Conservation (phyloP, 2,329 filamentous ascomycete genomes). For the Penicillium sclerotigenum region DNA sequence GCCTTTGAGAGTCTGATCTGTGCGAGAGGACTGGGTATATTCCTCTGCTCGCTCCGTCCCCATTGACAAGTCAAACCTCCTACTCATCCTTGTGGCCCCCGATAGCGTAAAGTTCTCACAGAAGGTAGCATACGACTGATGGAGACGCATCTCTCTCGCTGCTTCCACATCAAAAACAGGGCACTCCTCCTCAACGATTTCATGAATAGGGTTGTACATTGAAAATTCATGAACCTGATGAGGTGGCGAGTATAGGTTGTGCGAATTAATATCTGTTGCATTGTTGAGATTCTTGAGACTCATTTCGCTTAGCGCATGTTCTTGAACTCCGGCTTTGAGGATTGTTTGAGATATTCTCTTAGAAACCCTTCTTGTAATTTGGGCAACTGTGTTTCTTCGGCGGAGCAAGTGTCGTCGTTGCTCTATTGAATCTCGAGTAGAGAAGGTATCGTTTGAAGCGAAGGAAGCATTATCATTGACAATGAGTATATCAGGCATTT, state of each 20-base stretch:
- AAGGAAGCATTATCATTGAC: constrained; percentile 16
- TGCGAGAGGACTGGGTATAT: neutral
- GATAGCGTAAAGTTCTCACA: constrained; percentile 16
- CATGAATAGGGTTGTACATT: neutral
- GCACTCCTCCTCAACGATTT: neutral
- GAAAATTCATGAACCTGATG: no score
- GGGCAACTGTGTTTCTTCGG: constrained; percentile 10
- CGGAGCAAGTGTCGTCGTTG: constrained; percentile 1
- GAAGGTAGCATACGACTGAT: constrained; percentile 12
- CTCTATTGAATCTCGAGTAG: constrained; percentile 4
- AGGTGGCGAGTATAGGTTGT: neutral
- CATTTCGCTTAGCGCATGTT: constrained; percentile 10
- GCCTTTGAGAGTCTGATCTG: neutral
- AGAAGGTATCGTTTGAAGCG: constrained; percentile 8
- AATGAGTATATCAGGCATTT: constrained; percentile 10
- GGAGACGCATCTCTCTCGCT: constrained; percentile 5
- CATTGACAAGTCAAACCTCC: constrained; percentile 12
- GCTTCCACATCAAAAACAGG: neutral
- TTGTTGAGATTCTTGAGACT: constrained; percentile 10
- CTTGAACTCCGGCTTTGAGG: neutral
- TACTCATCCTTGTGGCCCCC: neutral
- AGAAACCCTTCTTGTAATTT: constrained; percentile 15
- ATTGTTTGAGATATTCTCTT: constrained; percentile 14
- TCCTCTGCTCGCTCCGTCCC: neutral
- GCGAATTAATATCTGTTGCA: neutral